Evolutionary conservation across 148 eudicot genomes (phyloP), one percentile per base, ranked within the genome.

Genomic region (Cornus florida): DNA sequence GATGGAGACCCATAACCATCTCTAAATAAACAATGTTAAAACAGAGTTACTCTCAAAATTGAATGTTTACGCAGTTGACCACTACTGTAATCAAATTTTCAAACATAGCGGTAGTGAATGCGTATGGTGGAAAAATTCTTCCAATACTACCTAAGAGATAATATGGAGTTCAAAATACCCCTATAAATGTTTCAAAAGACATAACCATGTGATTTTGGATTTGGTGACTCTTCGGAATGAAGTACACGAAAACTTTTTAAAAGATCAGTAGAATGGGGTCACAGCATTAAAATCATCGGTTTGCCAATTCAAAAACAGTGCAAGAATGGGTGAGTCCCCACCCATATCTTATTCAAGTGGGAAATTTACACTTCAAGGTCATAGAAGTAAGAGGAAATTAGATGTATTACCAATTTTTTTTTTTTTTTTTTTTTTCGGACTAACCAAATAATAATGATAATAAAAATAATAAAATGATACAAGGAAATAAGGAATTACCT

Each of bases 401-500:
- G 8, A 43, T 43, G 38, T 35, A 43, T 43, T 9, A 43, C 5
- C 9, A 9, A 0, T 1, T 4, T 9, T 9, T 43, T 6, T 6
- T 43, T 43, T 43, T 43, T 43, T 43, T 28, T 28, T 28, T 28
- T 28, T 28, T 28, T 28, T 28, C n/a, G 46, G 46, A 41, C 46
- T 41, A 2, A 41, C 46, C 35, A 41, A 41, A 41, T 41, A 41
- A 8, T 41, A 41, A 50, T 2, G 28, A 71, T 41, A n/a, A 28
- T 56, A 20, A 23, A 24, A 65, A 19, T 20, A 74, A 57, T 46
- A 60, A n/a, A 70, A 14, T 19, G 50, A n/a, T 16, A 56, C 33
- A 39, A 43, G 6, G 60, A 75, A 60, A 24, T 8, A 32, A 74
- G 74, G 71, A 70, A 75, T 76, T 24, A 81, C 83, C 80, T 76